Evolutionary conservation across 2,329 filamentous ascomycete species (phyloP), one percentile per base, ranked within the genome.

Genomic region (Fragosphaeria purpurea): DNA sequence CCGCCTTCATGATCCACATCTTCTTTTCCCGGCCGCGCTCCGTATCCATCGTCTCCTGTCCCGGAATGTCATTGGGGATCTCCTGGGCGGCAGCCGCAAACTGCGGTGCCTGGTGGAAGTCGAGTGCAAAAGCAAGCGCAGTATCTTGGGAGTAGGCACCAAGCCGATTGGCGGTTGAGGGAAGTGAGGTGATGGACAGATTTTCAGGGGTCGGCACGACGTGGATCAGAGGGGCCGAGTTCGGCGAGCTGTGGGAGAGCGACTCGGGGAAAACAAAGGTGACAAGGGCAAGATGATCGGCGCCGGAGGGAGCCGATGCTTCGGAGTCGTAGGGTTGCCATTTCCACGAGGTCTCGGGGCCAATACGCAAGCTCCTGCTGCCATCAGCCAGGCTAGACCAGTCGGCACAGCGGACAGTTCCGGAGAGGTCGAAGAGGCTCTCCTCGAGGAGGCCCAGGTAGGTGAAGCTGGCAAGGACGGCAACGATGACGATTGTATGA

Each of bases 1-100:
- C 87, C 44, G 88, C 88, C 73, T 90, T 90, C 88, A 96, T 95
- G 62, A 95, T 89, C 91, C 91, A 97, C 73, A 83, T 88, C 74
- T 91, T 91, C 65, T 86, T 77, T 70, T 95, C 88, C 42, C 67
- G 69, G 51, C 77, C 75, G 46, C 79, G 75, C 75, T 63, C 76
- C 8, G 51, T 31, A 6, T 43, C 47, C 31, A 43, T 48, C 30
- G 44, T 30, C 12, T 33, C 30, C 13, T 53, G 10, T 4, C 44
- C 40, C 34, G 41, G n/a, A 7, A 31, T 62, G 66, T 70, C 68
- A 50, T 85, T 82, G 22, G 89, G 83, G 41, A 97, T 86, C 67
- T 96, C 89, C 67, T 90, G 87, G 43, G 87, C 81, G 4, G 82
- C 76, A 51, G 78, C 72, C 51, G 96, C 72, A 60, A 96, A 94